Evolutionary conservation across 768 basidiomycete genomes (phyloP).

Genomic region (Trametes cingulata): DNA sequence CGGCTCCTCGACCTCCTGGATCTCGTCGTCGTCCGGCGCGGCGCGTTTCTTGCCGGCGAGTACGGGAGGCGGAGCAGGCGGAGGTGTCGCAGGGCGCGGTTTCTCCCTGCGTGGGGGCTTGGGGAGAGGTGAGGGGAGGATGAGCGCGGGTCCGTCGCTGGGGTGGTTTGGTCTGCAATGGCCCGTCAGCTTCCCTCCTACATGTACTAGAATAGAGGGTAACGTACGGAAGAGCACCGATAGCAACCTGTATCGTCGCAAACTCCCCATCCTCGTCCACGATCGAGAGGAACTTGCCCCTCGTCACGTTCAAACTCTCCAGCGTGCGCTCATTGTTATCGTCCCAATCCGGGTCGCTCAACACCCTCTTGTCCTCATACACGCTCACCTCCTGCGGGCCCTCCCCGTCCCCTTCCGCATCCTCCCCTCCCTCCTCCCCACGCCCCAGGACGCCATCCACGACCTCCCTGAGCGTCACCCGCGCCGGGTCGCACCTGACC

Average conservation of each 20-base stretch:
- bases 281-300: slow-evolving; percentile 87
- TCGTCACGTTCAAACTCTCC: slow-evolving; percentile 73
- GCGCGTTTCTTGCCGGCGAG: slow-evolving; percentile 49
- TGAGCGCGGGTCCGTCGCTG: slow-evolving; percentile 49
- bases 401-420: slow-evolving; percentile 30
- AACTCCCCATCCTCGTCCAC: slow-evolving; percentile 84
- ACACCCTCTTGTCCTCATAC: slow-evolving; percentile 81
- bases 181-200: background rate
- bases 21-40: slow-evolving; percentile 54
- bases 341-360: slow-evolving; percentile 93
- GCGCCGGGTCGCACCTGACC: slow-evolving; percentile 70
- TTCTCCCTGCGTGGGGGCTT: slow-evolving; percentile 47
- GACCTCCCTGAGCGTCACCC: slow-evolving; percentile 70
- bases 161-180: slow-evolving; percentile 55
- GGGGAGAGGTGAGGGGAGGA: slow-evolving; percentile 68
- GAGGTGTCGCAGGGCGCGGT: slow-evolving; percentile 35
- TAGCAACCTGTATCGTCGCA: slow-evolving; percentile 68
- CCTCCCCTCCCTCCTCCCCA: slow-evolving; percentile 39
- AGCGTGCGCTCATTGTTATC: slow-evolving; percentile 84
- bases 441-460: slow-evolving; percentile 63
- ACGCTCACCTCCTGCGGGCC: slow-evolving; percentile 68
- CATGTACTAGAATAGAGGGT: background rate
- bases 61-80: slow-evolving; percentile 45
- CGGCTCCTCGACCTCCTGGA: slow-evolving; percentile 43
- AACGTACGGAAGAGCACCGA: slow-evolving; percentile 73